phyloP scores from a whole-genome alignment of 1,284 basidiomycete genomes.

The Xerocomus subilludens region DNA sequence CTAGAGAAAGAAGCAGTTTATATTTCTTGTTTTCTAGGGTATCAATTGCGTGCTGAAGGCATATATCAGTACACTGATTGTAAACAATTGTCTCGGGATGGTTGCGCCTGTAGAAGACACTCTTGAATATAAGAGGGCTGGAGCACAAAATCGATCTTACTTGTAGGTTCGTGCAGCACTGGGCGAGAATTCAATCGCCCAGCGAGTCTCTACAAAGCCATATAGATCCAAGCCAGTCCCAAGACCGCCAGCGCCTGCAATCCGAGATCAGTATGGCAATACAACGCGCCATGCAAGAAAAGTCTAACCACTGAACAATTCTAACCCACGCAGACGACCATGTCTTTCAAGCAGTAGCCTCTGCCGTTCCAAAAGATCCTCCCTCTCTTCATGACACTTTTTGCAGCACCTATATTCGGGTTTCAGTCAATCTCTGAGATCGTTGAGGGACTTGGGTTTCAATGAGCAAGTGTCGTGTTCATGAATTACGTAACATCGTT shows the following conservation, averaged over 20 bases:
- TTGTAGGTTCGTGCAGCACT: constrained; percentile 69
- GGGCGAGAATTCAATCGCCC: constrained; percentile 73
- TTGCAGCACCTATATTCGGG: constrained; percentile 53
- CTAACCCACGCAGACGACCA: constrained; percentile 64
- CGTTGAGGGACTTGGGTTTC: constrained; percentile 35
- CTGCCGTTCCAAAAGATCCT: constrained; percentile 46
- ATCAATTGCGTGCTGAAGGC: constrained; percentile 69
- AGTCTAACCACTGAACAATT: constrained; percentile 70
- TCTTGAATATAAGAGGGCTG: constrained; percentile 20
- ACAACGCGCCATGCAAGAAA: constrained; percentile 9
- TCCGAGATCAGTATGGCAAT: constrained; percentile 21
- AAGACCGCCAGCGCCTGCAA: constrained; percentile 73
- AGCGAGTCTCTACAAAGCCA: constrained; percentile 68
- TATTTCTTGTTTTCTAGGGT: constrained; percentile 57
- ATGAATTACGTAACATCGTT: constrained; percentile 61
- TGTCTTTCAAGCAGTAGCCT: constrained; percentile 53
- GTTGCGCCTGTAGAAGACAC: constrained; percentile 60
- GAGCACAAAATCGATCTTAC: constrained; percentile 53
- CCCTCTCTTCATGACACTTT: constrained; percentile 55
- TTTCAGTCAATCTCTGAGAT: constrained; percentile 51
- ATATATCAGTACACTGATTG: constrained; percentile 69
- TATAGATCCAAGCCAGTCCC: constrained; percentile 72
- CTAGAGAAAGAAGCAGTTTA: constrained; percentile 55
- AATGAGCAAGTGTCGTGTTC: constrained; percentile 34
- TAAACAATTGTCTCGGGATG: constrained; percentile 68